Evolutionary conservation across 805 yeast genomes (phyloP).

Genomic region (Barnettozyma botsteinii): DNA sequence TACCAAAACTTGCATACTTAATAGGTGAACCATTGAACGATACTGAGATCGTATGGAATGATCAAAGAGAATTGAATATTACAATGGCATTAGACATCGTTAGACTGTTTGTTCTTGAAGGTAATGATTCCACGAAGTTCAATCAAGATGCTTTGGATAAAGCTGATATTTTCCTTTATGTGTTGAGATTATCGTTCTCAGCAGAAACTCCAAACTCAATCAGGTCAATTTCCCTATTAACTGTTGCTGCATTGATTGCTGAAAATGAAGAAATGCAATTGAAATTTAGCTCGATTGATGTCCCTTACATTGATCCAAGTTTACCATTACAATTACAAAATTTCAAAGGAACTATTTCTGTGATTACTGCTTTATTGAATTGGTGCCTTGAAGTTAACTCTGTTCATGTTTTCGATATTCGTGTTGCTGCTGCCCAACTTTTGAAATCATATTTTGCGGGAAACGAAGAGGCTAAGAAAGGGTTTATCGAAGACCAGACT

Average conservation of each 20-base stretch:
- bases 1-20: constrained; percentile 56
- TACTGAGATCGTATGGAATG: constrained; percentile 61
- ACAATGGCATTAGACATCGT: constrained; percentile 66
- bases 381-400: constrained; percentile 82
- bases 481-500: constrained; percentile 66
- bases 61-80: constrained; percentile 65
- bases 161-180: constrained; percentile 59
- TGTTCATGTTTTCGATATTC: constrained; percentile 75
- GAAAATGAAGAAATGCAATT: constrained; percentile 63
- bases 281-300: constrained; percentile 76
- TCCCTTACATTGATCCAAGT: constrained; percentile 83
- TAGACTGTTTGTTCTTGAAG: constrained; percentile 65
- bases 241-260: constrained; percentile 72
- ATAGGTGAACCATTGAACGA: constrained; percentile 54
- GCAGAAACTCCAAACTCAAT: constrained; percentile 57
- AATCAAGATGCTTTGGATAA: constrained; percentile 59
- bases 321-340: constrained; percentile 33
- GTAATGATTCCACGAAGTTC: constrained; percentile 52
- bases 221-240: constrained; percentile 61
- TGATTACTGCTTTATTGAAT: constrained; percentile 63
- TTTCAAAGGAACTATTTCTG: constrained; percentile 49
- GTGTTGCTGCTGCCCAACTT: constrained; percentile 65
- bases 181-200: constrained; percentile 66
- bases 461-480: constrained; percentile 53
- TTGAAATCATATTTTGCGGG: constrained; percentile 63